Conservation (phyloP, 352 stramenopile genomes). For the Globisporangium rhizosaccharum region DNA sequence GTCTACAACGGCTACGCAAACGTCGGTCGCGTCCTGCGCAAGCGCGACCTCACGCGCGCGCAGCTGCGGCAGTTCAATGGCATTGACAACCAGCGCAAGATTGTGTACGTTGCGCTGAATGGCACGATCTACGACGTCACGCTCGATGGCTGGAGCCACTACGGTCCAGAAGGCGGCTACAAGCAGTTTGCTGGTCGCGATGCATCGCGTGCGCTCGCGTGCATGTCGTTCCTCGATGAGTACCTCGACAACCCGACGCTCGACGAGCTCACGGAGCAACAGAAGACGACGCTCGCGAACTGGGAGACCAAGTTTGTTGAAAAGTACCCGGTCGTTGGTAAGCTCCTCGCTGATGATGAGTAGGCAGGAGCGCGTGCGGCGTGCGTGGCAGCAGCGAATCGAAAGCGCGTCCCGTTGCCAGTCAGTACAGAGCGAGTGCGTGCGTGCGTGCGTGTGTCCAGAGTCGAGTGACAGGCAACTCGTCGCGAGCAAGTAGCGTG, state of each 20-base stretch:
- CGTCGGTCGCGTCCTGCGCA: slow-evolving; percentile 71
- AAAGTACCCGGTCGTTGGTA: slow-evolving; percentile 90
- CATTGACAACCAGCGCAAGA: slow-evolving; percentile 47
- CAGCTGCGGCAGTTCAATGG: slow-evolving; percentile 76
- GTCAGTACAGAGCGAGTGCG: too few species aligned
- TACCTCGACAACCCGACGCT: slow-evolving; percentile 79
- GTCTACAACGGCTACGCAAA: slow-evolving; percentile 86
- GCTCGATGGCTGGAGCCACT: slow-evolving; percentile 84
- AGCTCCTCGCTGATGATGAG: slow-evolving; percentile 13
- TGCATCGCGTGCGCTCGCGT: slow-evolving; percentile 88
- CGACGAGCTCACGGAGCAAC: slow-evolving; percentile 79
- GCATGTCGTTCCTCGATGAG: slow-evolving; percentile 93
- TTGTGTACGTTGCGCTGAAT: slow-evolving; percentile 88
- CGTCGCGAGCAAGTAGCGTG: too few species aligned
- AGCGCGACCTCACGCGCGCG: slow-evolving; percentile 37
- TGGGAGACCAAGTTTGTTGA: slow-evolving; percentile 92
- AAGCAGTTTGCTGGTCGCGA: slow-evolving; percentile 92
- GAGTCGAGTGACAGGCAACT: too few species aligned
- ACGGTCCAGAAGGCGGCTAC: slow-evolving; percentile 90
- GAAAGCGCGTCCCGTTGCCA: too few species aligned
- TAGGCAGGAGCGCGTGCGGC: too few species aligned
- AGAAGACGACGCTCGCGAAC: slow-evolving; percentile 88
- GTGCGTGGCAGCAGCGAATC: too few species aligned
- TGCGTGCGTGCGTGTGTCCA: too few species aligned
- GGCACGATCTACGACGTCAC: slow-evolving; percentile 94